Base-by-base conservation (phyloP, 257 asterid genomes). In the Catharanthus roseus region DNA sequence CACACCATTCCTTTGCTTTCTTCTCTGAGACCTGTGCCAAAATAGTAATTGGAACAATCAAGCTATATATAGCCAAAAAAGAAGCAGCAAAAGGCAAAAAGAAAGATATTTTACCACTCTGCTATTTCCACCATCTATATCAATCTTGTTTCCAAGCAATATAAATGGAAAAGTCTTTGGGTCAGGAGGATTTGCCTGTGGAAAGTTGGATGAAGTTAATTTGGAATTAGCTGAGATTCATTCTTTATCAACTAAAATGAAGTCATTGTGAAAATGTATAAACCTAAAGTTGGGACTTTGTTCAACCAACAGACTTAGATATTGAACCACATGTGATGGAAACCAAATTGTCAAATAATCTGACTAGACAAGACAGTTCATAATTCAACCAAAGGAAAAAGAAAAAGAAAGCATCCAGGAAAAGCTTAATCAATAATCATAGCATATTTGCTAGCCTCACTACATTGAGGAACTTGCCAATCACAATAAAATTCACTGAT, bases 101-200 rank as follows among this genome's bases (percentile, higher is more conserved):
- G 34, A 10, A 72, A 67, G 67, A 67, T 42, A 72, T 3, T 91
- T 89, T 79, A 93, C 97, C 95, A 91, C 99, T 80, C 97, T 80
- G 87, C 99, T 95, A 76, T 95, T 95, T 54, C 97, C 97, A 75
- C 99, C 97, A 84, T 95, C 97, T 73, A 95, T 88, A 71, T 95
- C 99, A 49, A 89, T 86, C 91, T 95, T 95, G 87, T 95, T 95
- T 66, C 99, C 99, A 34, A 95, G 85, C 85, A 95, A 76, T 78
- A 95, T 86, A 79, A 95, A 95, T n/a, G 99, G 99, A 80, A 95
- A 95, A 53, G 87, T 85, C 87, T 85, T 87, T 3, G 96, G 88
- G 58, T 91, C 96, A 2, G 89, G 79, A 45, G 99, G 99, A 72
- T 89, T 95, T 65, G 99, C 99, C 99, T 95, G 92, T 85, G 86